These are phyloP conservation scores for Pseudozyma hubeiensis DNA, from an alignment of 1,284 basidiomycete genomes.

Conservation along the genomic window DNA sequence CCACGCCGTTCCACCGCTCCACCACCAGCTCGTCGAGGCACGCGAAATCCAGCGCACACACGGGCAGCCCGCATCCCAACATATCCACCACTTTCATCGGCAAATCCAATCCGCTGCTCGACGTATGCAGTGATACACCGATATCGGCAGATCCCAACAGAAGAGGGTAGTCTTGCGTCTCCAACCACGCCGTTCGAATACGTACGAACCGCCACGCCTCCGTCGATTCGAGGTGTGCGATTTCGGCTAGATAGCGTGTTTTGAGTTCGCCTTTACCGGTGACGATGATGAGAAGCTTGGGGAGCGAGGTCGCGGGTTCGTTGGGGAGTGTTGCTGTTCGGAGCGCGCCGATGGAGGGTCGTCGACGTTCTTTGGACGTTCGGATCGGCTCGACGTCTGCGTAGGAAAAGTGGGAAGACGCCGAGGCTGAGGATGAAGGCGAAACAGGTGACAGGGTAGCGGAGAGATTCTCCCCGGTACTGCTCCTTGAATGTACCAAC, in stretches of 20 bases:
- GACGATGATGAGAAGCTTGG: slow-evolving; percentile 76
- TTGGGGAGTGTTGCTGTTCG: slow-evolving; percentile 33
- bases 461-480: slow-evolving; percentile 15
- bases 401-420: slow-evolving; percentile 4
- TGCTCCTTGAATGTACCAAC: slow-evolving; percentile 23
- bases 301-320: slow-evolving; percentile 39
- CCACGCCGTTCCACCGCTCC: slow-evolving; percentile 82
- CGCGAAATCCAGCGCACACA: slow-evolving; percentile 86
- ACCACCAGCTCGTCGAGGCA: slow-evolving; percentile 89
- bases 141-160: slow-evolving; percentile 83
- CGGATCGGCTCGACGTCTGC: slow-evolving; percentile 10
- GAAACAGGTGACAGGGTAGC: slow-evolving; percentile 26
- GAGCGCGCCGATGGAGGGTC: slow-evolving; percentile 37
- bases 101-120: slow-evolving; percentile 88
- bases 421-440: slow-evolving; percentile 15
- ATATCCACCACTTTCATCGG: slow-evolving; percentile 99
- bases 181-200: slow-evolving; percentile 73
- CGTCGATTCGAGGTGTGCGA: slow-evolving; percentile 73
- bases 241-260: slow-evolving; percentile 78
- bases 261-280: slow-evolving; percentile 91
- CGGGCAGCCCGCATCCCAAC: slow-evolving; percentile 95
- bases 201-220: slow-evolving; percentile 82
- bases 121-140: slow-evolving; percentile 89
- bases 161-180: slow-evolving; percentile 55
- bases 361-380: slow-evolving; percentile 30